These are phyloP conservation scores for Aegilops bicornis DNA, from an alignment of 176 grass and related monocot species.

Conservation along the genomic window DNA sequence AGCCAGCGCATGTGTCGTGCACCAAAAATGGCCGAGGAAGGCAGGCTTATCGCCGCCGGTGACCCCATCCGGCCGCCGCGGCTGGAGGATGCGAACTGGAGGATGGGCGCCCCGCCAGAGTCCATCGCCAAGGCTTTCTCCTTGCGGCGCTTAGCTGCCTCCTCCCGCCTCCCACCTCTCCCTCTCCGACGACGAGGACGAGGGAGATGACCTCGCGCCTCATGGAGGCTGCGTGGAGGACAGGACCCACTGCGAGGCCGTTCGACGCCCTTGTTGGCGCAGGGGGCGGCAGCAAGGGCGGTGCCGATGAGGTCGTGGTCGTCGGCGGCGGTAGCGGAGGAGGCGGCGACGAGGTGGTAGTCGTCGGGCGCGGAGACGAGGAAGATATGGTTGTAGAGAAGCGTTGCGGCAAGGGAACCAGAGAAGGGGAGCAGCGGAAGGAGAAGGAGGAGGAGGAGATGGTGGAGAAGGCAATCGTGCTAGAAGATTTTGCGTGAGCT, in stretches of 20 bases:
- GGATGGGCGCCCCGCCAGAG: slow-evolving; percentile 83
- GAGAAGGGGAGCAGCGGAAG: neutral
- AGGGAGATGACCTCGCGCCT: neutral
- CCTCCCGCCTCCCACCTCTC: slow-evolving; percentile 27
- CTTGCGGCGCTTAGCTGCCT: slow-evolving; percentile 50
- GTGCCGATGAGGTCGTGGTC: slow-evolving; percentile 21
- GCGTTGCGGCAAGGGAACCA: slow-evolving; percentile 30
- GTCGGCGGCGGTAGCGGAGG: neutral
- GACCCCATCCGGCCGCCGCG: slow-evolving; percentile 15
- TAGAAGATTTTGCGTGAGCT: slow-evolving; percentile 22
- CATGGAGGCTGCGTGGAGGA: slow-evolving; percentile 16
- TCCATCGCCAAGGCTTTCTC: slow-evolving; percentile 84
- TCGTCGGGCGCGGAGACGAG: slow-evolving; percentile 7
- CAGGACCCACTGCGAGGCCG: neutral
- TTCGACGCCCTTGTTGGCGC: slow-evolving; percentile 17
- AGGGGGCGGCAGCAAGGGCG: neutral
- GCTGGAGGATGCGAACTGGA: slow-evolving; percentile 44
- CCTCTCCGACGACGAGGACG: slow-evolving; percentile 21
- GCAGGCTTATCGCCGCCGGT: neutral
- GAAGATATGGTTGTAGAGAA: slow-evolving; percentile 28
- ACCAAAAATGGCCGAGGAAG: slow-evolving; percentile 2
- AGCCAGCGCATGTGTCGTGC: too few relatives aligned
- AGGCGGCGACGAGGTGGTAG: slow-evolving; percentile 10
- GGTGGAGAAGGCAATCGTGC: slow-evolving; percentile 18
- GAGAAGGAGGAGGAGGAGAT: neutral